Evolutionary conservation across 1,139 yeast genomes (phyloP).

Genomic region (Diutina sp.): DNA sequence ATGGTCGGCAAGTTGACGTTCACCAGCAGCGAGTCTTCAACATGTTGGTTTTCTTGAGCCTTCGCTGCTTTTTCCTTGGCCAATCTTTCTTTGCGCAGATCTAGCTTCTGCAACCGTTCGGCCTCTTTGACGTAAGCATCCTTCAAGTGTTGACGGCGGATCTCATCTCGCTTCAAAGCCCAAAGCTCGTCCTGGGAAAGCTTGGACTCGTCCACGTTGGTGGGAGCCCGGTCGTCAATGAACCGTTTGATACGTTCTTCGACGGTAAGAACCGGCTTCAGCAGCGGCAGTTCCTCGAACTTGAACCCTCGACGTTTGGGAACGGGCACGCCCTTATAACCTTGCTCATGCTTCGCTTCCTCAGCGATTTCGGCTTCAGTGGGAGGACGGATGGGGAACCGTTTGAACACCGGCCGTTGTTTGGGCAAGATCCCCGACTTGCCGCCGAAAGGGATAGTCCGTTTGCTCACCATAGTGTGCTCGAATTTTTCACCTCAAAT

Average conservation of each 20-base stretch:
- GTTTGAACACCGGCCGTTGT: conserved; percentile 58
- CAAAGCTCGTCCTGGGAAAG: conserved; percentile 39
- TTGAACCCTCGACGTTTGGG: conserved; percentile 48
- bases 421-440: conserved; percentile 78
- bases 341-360: conserved; percentile 39
- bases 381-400: conserved; percentile 44
- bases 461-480: conserved; percentile 26
- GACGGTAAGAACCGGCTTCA: conserved; percentile 44
- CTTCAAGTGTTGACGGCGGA: conserved; percentile 60
- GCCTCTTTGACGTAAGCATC: conserved; percentile 40
- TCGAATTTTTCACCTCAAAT: not conserved
- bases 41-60: not conserved
- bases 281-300: conserved; percentile 27
- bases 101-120: conserved; percentile 5
- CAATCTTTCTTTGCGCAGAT: not conserved
- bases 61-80: not conserved
- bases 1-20: conserved; percentile 67
- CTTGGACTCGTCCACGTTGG: conserved; percentile 19
- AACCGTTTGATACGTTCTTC: conserved; percentile 42
- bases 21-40: conserved; percentile 14
- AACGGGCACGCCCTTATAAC: conserved; percentile 63
- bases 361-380: conserved; percentile 19
- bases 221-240: conserved; percentile 25
- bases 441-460: conserved; percentile 40
- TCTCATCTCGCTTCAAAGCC: conserved; percentile 44